These are phyloP conservation scores for Pichia manshurica DNA, from an alignment of 805 yeast genomes.

Conservation along the genomic window DNA sequence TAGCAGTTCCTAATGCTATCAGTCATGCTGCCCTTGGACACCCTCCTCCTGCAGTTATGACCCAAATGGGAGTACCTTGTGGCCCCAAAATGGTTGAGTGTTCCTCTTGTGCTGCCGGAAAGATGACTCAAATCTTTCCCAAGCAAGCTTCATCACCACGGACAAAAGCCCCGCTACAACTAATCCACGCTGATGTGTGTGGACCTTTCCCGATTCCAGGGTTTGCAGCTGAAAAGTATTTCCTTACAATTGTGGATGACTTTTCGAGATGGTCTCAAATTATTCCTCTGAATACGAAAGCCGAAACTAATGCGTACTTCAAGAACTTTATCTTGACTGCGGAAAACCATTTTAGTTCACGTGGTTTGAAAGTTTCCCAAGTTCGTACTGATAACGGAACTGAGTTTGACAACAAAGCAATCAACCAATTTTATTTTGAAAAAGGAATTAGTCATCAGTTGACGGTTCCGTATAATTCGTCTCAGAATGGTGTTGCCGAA, in stretches of 20 bases:
- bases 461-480: slow-evolving; percentile 9
- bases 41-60: slow-evolving; percentile 3
- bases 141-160: not conserved
- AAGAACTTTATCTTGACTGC: not conserved
- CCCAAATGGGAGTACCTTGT: not conserved
- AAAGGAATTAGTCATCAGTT: slow-evolving; percentile 7
- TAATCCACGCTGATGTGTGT: slow-evolving; percentile 3
- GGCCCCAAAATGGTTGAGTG: slow-evolving; percentile 1
- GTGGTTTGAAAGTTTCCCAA: not conserved
- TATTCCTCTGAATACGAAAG: not conserved
- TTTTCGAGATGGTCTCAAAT: slow-evolving; percentile 2
- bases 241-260: slow-evolving; percentile 10
- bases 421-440: not conserved
- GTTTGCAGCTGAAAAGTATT: not conserved
- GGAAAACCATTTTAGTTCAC: not conserved
- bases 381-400: not conserved
- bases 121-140: not conserved
- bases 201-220: slow-evolving; percentile 12
- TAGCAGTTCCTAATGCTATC: not conserved
- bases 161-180: not conserved
- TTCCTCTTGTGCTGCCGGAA: slow-evolving; percentile 2
- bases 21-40: slow-evolving; percentile 1
- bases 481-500: slow-evolving; percentile 15
- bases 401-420: not conserved
- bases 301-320: not conserved